These are phyloP conservation scores for Fusarium caatingaense DNA, from an alignment of 2,329 filamentous ascomycete species.

Conservation along the genomic window DNA sequence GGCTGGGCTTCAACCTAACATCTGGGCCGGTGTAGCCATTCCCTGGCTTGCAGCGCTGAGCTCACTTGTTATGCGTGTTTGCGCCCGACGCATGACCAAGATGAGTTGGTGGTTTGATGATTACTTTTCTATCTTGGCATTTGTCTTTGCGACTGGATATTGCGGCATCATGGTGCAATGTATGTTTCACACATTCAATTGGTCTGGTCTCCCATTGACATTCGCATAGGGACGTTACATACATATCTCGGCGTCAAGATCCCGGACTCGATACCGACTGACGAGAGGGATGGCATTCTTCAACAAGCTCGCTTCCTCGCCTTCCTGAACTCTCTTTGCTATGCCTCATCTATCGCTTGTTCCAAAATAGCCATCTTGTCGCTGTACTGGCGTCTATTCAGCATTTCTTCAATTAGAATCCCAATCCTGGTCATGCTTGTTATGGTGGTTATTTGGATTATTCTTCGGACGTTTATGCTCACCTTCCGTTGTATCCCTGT, in stretches of 20 bases:
- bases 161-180: conserved; percentile 36
- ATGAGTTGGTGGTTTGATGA: conserved; percentile 42
- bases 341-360: conserved; percentile 45
- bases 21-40: conserved; percentile 36
- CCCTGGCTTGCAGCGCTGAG: conserved; percentile 40
- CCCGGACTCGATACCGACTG: conserved; percentile 7
- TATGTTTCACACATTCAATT: not conserved
- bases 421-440: conserved; percentile 45
- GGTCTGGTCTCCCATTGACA: not conserved
- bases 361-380: conserved; percentile 47
- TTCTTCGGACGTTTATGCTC: conserved; percentile 47
- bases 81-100: conserved; percentile 40
- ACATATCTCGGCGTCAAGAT: conserved; percentile 37
- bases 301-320: conserved; percentile 27
- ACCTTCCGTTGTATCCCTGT: conserved; percentile 52
- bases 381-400: conserved; percentile 49
- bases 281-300: conserved; percentile 17
- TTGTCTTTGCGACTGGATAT: conserved; percentile 37
- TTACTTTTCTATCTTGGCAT: conserved; percentile 36
- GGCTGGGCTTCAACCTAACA: conserved; percentile 39
- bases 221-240: conserved; percentile 29
- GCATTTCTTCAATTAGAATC: conserved; percentile 40
- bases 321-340: conserved; percentile 35
- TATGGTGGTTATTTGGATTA: conserved; percentile 43
- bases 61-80: conserved; percentile 30